phyloP scores from a whole-genome alignment of 345 rosid genomes.

The Syzygium aqueum region DNA sequence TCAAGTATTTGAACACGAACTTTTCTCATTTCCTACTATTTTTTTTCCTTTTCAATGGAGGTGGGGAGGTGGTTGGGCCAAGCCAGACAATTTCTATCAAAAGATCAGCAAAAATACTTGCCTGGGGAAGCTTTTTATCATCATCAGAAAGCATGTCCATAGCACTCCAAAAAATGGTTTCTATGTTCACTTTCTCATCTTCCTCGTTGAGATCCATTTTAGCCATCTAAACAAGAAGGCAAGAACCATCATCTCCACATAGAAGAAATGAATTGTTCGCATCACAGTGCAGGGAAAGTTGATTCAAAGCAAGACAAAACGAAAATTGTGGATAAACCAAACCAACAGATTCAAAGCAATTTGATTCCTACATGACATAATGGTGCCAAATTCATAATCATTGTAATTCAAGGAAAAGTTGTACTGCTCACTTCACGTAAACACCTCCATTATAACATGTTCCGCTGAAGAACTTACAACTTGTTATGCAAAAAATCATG shows the following conservation, averaged over 20 bases:
- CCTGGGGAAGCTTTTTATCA: conserved; percentile 99
- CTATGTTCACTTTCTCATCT: conserved; percentile 77
- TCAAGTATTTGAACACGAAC: background rate
- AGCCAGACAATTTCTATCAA: background rate
- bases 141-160: conserved; percentile 97
- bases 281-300: background rate
- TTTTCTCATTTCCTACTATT: background rate
- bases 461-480: background rate
- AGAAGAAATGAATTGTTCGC: background rate
- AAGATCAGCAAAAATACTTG: conserved; percentile 22
- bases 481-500: background rate
- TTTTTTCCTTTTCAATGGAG: background rate
- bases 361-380: background rate
- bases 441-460: background rate
- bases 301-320: background rate
- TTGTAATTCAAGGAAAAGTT: background rate
- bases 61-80: background rate
- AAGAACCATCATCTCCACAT: background rate
- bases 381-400: background rate
- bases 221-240: conserved; percentile 53
- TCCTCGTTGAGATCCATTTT: conserved; percentile 91
- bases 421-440: background rate
- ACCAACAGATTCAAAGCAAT: background rate
- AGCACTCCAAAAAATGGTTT: conserved; percentile 89
- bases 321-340: background rate